Evolutionary conservation across 2,329 filamentous ascomycete species (phyloP), one percentile per base, ranked within the genome.

Genomic region (Cercospora beticola): DNA sequence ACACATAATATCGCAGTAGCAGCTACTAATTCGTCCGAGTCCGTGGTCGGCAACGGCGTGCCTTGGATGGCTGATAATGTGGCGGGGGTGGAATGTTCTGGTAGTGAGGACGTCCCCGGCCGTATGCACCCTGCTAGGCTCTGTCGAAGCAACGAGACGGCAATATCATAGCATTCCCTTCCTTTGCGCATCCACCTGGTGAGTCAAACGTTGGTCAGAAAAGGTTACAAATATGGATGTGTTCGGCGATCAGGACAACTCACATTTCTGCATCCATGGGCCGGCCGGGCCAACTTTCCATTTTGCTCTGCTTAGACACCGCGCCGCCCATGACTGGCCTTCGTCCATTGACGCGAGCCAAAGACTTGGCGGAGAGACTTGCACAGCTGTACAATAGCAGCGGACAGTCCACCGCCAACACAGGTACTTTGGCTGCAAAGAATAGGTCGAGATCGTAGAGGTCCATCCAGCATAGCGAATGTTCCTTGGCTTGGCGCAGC

Each of bases 1-100:
- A 89, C 86, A 68, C 88, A 90, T 1, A 91, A 78, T 14, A 91
- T 90, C 0, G 88, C 88, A 2, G 88, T 88, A 2, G 89, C 88
- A 8, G 88, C 87, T 23, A 90, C 81, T 3, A 90, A 82, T 67
- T 90, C 87, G 71, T 90, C 88, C 4, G 84, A 81, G 70, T 83
- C 83, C 60, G 82, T 82, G 40, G 81, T 75, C 74, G 40, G 80
- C 69, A 66, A 70, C 46, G 76, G 71, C 16, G 60, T 64, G 54
- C 68, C 70, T 68, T 76, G 74, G 3, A 71, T 69, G 8, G 54
- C 66, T 7, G 64, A 60, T 30, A 74, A 56, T 5, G 72, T 74
- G 10, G 72, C 65, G 18, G 71, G 70, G 5, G 74, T 72, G 10
- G 71, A 68, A 40, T 71, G 67, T n/a, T 74, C 73, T 26, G 74